Conservation (phyloP, 192 early-diverging fungal species). For the Radiomyces spectabilis region DNA sequence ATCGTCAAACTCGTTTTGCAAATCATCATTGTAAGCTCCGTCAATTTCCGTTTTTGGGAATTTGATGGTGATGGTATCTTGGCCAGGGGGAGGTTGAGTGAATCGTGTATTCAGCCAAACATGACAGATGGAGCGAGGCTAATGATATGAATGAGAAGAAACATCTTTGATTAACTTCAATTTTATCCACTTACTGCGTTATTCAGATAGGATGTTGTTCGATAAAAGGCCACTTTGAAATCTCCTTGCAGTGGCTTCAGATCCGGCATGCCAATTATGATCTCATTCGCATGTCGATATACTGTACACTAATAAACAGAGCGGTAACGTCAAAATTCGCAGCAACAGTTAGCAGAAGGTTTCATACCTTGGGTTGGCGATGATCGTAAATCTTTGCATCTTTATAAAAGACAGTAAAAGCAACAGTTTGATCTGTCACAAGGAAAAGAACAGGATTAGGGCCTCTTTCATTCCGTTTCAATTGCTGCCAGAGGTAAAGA, state of each 20-base stretch:
- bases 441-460: background rate
- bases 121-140: conserved; percentile 27
- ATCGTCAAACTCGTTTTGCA: conserved; percentile 24
- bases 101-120: conserved; percentile 44
- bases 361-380: no score
- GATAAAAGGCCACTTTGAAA: background rate
- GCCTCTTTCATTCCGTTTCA: conserved; percentile 16
- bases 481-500: no score
- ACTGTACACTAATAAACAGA: background rate
- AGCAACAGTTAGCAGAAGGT: no score
- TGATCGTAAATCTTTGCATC: background rate
- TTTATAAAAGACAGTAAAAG: background rate
- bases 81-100: conserved; percentile 4
- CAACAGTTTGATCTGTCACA: conserved; percentile 4
- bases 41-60: conserved; percentile 31
- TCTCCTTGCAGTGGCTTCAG: background rate
- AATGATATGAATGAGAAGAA: background rate
- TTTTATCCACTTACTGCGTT: background rate
- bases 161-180: background rate
- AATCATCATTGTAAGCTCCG: conserved; percentile 30
- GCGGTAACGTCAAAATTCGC: no score
- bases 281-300: background rate
- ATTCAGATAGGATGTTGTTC: background rate
- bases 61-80: background rate
- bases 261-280: background rate